These are phyloP conservation scores for Malassezia sympodialis DNA, from an alignment of 1,284 basidiomycete species.

Conservation along the genomic window DNA sequence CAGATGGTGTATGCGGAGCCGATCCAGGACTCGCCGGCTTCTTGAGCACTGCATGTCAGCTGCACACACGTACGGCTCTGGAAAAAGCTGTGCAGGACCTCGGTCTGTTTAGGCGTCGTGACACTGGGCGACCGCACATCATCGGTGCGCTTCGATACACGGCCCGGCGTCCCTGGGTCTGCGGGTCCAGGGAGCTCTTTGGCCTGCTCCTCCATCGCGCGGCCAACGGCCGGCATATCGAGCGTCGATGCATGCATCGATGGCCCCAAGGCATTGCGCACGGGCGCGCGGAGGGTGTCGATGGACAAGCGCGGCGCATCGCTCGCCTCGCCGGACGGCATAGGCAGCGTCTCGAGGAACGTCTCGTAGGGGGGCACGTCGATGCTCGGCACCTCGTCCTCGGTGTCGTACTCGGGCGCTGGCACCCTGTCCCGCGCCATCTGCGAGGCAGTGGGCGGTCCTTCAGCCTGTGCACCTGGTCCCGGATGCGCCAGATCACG, in stretches of 20 bases:
- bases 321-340: slow-evolving; percentile 15
- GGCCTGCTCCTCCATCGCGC: slow-evolving; percentile 16
- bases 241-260: slow-evolving; percentile 15
- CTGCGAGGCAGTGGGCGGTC: not conserved
- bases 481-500: not conserved
- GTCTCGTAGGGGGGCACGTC: slow-evolving; percentile 22
- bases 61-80: slow-evolving; percentile 24
- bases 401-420: not conserved
- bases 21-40: slow-evolving; percentile 10
- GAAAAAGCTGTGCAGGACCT: slow-evolving; percentile 44
- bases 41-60: slow-evolving; percentile 12
- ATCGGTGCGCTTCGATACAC: slow-evolving; percentile 5
- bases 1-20: slow-evolving; percentile 3
- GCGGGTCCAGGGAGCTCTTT: slow-evolving; percentile 7
- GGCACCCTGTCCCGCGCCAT: not conserved
- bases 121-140: slow-evolving; percentile 2
- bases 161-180: slow-evolving; percentile 3
- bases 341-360: slow-evolving; percentile 28
- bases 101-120: slow-evolving; percentile 30
- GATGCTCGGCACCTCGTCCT: slow-evolving; percentile 13
- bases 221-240: slow-evolving; percentile 15
- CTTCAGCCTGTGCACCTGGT: not conserved
- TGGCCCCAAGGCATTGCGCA: slow-evolving; percentile 11
- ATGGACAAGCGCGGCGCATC: slow-evolving; percentile 12
- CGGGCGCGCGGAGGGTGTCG: not conserved